Evolutionary conservation across 345 rosid species (phyloP).

Genomic region (Barbarea vulgaris): DNA sequence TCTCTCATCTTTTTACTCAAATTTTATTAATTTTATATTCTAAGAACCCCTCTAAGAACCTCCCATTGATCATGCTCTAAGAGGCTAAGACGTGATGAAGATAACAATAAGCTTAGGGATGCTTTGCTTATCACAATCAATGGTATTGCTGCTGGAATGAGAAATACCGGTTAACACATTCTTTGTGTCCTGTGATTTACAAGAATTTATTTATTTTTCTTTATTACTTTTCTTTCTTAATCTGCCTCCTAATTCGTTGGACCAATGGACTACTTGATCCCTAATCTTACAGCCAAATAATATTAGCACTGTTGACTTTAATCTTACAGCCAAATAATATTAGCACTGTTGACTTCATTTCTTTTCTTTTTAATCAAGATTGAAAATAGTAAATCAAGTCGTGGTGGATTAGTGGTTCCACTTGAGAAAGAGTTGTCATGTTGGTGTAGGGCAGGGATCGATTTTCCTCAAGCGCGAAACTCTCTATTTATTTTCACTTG

Average conservation of each 20-base stretch:
- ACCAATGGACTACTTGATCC: not conserved
- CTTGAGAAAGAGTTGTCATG: no score
- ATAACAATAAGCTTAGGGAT: slow-evolving; percentile 84
- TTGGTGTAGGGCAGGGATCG: no score
- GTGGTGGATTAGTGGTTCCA: no score
- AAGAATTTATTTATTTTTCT: not conserved
- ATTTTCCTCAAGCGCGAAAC: no score
- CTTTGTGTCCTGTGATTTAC: not conserved
- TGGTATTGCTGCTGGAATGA: slow-evolving; percentile 97
- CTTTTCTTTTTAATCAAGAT: not conserved
- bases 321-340: no score
- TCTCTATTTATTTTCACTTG: no score
- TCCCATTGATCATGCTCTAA: no score
- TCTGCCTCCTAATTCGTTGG: not conserved
- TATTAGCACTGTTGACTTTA: no score
- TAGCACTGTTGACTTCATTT: not conserved
- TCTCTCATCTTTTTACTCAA: no score
- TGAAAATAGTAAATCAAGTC: no score
- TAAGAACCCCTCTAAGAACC: no score
- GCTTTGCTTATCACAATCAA: slow-evolving; percentile 92
- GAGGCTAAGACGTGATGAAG: slow-evolving; percentile 82
- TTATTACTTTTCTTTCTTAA: not conserved
- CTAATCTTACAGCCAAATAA: not conserved
- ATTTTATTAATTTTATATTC: no score
- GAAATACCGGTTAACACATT: slow-evolving; percentile 66